Evolutionary conservation across 1,284 basidiomycete species (phyloP), one percentile per base, ranked within the genome.

Genomic region (Tilletia setariae): DNA sequence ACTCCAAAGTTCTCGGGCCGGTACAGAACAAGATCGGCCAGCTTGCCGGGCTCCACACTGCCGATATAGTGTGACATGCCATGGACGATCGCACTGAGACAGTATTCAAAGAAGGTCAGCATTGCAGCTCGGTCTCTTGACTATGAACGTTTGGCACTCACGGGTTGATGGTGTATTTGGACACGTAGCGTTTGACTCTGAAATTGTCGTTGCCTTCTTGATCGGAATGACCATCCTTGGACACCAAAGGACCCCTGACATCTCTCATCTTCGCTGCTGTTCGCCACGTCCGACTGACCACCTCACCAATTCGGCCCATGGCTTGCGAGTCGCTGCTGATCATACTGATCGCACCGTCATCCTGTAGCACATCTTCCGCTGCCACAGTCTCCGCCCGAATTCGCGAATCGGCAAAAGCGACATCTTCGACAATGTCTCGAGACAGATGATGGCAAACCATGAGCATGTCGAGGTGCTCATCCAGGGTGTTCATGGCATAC

Each of bases 81-180:
- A 75, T 98, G 94, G 0, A 93, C 90, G 73, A 98, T 92, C 0
- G 95, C 96, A 0, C 93, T 94, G 74, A 61, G 62, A 13, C 62
- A 42, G 21, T 28, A 43, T 4, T 40, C 4, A 4, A 40, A 40
- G 35, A 11, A 6, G 35, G 35, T 40, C 35, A 40, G 35, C 35
- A 40, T 6, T 6, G 35, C 6, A 6, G 35, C 6, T 40, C 35
- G 35, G 11, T 4, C 35, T 40, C 35, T 11, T 40, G 6, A 11
- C 4, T 11, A 4, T 11, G 35, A 11, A 40, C 11, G 35, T 11
- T 4, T 6, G 0, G 42, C 9, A 87, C 92, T 80, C 74, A 94
- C 92, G 96, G 94, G 82, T 99, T 98, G 83, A 98, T 89, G 11
- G 95, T 98, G 83, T 98, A 97, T 83, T 98, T 98, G 15, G 94